Base-by-base conservation (phyloP, 495 filamentous ascomycete genomes). In the Friedmanniomyces simplex region DNA sequence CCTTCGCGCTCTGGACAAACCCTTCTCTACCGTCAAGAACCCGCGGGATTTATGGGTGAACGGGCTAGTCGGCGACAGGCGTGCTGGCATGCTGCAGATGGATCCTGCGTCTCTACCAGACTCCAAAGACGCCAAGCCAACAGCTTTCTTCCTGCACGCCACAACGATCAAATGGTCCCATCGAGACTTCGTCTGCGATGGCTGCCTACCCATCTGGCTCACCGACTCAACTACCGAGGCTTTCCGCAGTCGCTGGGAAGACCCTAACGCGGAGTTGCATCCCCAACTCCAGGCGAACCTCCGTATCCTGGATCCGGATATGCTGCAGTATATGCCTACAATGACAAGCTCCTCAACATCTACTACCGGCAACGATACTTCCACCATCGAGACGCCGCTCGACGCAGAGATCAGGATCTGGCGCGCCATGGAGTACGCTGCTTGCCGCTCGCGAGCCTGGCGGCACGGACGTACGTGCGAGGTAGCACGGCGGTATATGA, bases 81-180 rank as follows among this genome's bases (percentile, higher is more conserved):
- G 54, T 6, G n/a, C 26, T 6, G 54, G 54, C 14, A 57, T 57
- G 54, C 18, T 57, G 20, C 54, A 57, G 36, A 41, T 57, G 26
- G 18, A 2, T 2, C 54, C 54, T 49, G 25, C 21, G 20, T 5
- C 13, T n/a, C n/a, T n/a, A n/a, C 12, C 52, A 2, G 42, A 6
- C 16, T 43, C 13, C 52, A 14, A 24, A 32, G 54, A 25, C 16
- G 8, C 32, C n/a, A 43, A 51, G 22, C 7, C 54, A 16, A 22
- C n/a, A 6, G 43, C 54, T 2, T 21, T 42, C n/a, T 57, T 57
- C 54, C n/a, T 57, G 21, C 54, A 57, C 20, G 46, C 30, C 36
- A 57, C 54, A 2, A 50, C 54, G 28, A 30, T 50, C 26, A 57
- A 57, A 21, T 57, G 54, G 54, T 57, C 54, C 1, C 46, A 50